Evolutionary conservation across 2,329 filamentous ascomycete species (phyloP), one percentile per base, ranked within the genome.

Genomic region (Fusarium longipes): DNA sequence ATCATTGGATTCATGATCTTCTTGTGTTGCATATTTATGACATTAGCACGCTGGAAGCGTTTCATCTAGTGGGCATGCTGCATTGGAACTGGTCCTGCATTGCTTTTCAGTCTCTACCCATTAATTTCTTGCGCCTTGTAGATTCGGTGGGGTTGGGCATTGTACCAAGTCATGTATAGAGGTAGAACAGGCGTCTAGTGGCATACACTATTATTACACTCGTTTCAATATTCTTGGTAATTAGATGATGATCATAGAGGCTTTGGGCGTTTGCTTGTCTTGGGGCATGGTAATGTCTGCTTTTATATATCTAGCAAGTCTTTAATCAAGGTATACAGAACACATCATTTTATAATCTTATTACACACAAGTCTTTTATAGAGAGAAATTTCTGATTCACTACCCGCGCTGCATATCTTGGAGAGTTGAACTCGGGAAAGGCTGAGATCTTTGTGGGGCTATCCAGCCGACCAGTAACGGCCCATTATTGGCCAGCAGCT

Each of bases 21-120:
- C 18, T 84, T 89, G 59, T 86, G 83, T 45, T 64, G 81, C 14
- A 45, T 84, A 4, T 82, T 83, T 44, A 68, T 87, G 18, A 54
- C 77, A 6, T 72, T 82, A 70, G 86, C 86, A 15, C 78, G 84
- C 49, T 77, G 75, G 65, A 77, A 79, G 70, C 75, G 74, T 43
- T 85, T 83, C 57, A 85, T 87, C 43, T 87, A 63, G 40, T 75
- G 73, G 61, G 86, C 70, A 71, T 27, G 38, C 22, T 50, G 39
- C 49, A 39, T 30, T 52, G 18, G 25, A 17, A 35, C 32, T 57
- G 33, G 24, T 40, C 50, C 24, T 44, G 32, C 35, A 39, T 47
- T 27, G 44, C 20, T 30, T 27, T 43, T 54, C 40, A 24, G 22
- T 57, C 53, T 20, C 65, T 60, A 40, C 50, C 24, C 33, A 30